A percentile compares a stretch with the other conserved stretches of the same genome.
phyloP scores from a whole-genome alignment of 108 stramenopile genomes.

The Mayamaea pseudoterrestris region DNA sequence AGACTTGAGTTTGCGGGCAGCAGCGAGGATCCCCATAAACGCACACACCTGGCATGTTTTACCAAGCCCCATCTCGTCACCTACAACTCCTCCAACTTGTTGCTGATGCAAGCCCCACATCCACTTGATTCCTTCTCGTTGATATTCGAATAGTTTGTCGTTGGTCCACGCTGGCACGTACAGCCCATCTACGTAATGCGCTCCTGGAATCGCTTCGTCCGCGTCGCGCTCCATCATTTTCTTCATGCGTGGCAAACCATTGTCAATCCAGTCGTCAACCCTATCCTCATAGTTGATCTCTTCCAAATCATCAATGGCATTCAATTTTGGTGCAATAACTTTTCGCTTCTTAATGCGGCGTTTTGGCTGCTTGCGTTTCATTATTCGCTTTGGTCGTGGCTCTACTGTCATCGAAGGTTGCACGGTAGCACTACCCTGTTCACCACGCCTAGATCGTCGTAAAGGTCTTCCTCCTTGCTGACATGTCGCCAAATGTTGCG shows the following conservation, averaged over 20 bases:
- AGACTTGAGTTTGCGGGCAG: constrained; percentile 50
- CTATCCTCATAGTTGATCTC: constrained; percentile 68
- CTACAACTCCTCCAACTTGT: constrained; percentile 89
- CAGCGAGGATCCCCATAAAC: constrained; percentile 80
- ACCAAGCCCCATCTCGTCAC: constrained; percentile 86
- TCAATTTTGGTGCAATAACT: too few species aligned
- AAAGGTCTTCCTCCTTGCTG: too few species aligned
- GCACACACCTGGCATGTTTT: constrained; percentile 93
- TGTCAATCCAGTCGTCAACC: constrained; percentile 68
- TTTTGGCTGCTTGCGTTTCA: not conserved
- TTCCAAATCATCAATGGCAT: constrained; percentile 64
- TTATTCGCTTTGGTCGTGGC: not conserved
- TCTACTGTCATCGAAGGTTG: too few species aligned
- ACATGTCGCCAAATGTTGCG: too few species aligned
- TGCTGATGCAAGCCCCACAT: constrained; percentile 92
- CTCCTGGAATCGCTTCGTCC: constrained; percentile 44
- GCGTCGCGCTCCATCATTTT: constrained; percentile 61
- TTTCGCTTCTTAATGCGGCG: not conserved
- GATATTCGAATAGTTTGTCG: constrained; percentile 72
- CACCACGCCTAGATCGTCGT: too few species aligned
- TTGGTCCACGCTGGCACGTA: constrained; percentile 74
- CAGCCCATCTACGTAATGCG: constrained; percentile 45
- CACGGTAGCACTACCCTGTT: too few species aligned
- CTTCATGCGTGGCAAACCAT: constrained; percentile 45
- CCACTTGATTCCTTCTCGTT: constrained; percentile 78